Percentiles rank a stretch among this genome's conserved stretches.
Conservation (phyloP, 2,329 filamentous ascomycete genomes). For the Teratosphaeria epicoccoides region DNA sequence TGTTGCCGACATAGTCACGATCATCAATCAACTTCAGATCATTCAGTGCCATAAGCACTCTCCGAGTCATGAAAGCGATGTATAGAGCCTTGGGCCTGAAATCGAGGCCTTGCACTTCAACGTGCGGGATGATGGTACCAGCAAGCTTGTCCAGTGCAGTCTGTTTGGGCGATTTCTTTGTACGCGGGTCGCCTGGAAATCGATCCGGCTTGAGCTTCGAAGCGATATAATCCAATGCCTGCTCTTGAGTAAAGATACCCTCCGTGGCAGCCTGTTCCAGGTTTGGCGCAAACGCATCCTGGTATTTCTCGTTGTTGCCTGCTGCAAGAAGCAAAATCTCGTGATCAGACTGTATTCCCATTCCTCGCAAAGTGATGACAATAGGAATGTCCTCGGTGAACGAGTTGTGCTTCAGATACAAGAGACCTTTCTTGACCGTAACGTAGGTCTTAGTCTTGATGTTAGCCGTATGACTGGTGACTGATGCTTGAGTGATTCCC, state of each 20-base stretch:
- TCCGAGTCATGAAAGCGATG: conserved; percentile 92
- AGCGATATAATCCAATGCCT: conserved; percentile 88
- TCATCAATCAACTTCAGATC: conserved; percentile 87
- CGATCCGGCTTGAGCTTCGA: conserved; percentile 78
- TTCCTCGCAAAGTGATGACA: conserved; percentile 81
- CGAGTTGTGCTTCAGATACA: conserved; percentile 85
- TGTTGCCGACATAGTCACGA: conserved; percentile 96
- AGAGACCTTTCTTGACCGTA: conserved; percentile 81
- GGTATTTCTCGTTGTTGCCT: conserved; percentile 76
- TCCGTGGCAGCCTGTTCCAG: conserved; percentile 84
- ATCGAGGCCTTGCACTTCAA: conserved; percentile 81
- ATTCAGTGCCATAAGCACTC: conserved; percentile 86
- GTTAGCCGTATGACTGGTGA: conserved; percentile 95
- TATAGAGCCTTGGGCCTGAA: conserved; percentile 97
- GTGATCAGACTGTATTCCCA: conserved; percentile 87
- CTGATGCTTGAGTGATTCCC: conserved; percentile 84
- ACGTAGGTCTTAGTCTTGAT: conserved; percentile 97
- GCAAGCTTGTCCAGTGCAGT: conserved; percentile 88
- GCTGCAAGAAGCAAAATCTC: conserved; percentile 89
- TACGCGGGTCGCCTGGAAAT: conserved; percentile 17
- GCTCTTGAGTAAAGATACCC: conserved; percentile 83
- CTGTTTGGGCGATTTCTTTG: conserved; percentile 68
- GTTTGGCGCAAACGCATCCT: conserved; percentile 90
- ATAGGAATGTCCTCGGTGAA: conserved; percentile 90
- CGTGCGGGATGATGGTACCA: conserved; percentile 88